A percentile compares a stretch with the other conserved stretches of the same genome.
These are phyloP conservation scores for Mortierella alpina DNA, from an alignment of 192 early-diverging fungal species.

Conservation along the genomic window DNA sequence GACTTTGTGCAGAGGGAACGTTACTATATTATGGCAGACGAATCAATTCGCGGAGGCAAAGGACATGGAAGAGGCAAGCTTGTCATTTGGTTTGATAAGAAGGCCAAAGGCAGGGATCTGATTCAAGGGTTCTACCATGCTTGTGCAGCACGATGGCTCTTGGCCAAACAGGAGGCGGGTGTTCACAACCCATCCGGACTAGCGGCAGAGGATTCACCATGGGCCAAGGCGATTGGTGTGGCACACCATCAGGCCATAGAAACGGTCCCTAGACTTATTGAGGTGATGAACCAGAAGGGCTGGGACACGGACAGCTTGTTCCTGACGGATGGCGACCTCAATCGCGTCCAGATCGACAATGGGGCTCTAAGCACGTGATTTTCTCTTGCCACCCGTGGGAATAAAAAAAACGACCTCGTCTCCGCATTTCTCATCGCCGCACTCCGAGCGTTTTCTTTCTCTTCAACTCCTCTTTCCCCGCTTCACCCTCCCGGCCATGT, in stretches of 20 bases:
- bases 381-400: slow-evolving; percentile 8
- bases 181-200: background rate
- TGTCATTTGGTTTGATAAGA: slow-evolving; percentile 67
- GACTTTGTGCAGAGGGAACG: slow-evolving; percentile 39
- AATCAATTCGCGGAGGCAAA: background rate
- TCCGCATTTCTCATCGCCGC: slow-evolving; percentile 9
- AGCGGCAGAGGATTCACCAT: slow-evolving; percentile 5
- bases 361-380: background rate
- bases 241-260: slow-evolving; percentile 50
- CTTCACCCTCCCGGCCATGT: slow-evolving; percentile 14
- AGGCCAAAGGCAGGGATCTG: slow-evolving; percentile 59
- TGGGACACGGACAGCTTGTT: slow-evolving; percentile 67
- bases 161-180: slow-evolving; percentile 5
- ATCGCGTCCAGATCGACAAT: slow-evolving; percentile 33
- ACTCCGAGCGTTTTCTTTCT: slow-evolving; percentile 35
- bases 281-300: slow-evolving; percentile 49
- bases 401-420: background rate
- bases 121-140: slow-evolving; percentile 75
- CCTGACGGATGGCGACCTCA: slow-evolving; percentile 46
- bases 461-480: slow-evolving; percentile 16
- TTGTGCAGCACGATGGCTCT: slow-evolving; percentile 55
- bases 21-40: slow-evolving; percentile 54
- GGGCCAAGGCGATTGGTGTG: slow-evolving; percentile 35
- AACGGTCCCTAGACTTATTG: slow-evolving; percentile 51
- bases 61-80: slow-evolving; percentile 40